Evolutionary conservation across 108 stramenopile species (phyloP), one percentile per base, ranked within the genome.

Genomic region (Cafeteria roenbergensis): DNA sequence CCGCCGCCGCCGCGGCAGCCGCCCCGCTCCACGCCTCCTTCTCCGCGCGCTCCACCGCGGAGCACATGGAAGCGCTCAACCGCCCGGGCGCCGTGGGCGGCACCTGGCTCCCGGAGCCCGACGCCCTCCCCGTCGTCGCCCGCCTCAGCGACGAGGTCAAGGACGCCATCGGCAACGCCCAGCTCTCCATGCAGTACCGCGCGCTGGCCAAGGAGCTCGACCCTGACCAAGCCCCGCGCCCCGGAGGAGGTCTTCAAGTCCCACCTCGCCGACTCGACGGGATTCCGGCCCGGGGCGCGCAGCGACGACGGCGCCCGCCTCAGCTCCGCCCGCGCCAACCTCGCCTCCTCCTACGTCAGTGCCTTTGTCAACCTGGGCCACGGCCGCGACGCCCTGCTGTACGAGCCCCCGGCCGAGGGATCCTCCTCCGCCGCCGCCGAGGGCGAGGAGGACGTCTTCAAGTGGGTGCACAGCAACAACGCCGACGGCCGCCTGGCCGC

Each of bases 241-340:
- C 89, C 95, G 0, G 95, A 99, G 78, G 95, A 99, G 68, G 93
- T 99, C 63, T 96, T 94, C 89, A 99, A 97, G 82, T 87, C 83
- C 71, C 94, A 95, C 75, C 83, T 96, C 65, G 87, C 92, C 21
- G 97, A 98, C 75, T 88, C 89, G 33, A 89, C 84, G 22, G 91
- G 92, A 8, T 20, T 58, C n/a, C 89, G 91, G 70, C 81, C 78
- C 64, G 71, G 94, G 22, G 74, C 88, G 34, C 75, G 89, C 55
- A 87, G 90, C 20, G 75, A 72, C 22, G 82, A 86, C 50, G 87
- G 78, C 3, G 88, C 77, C 0, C 80, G 85, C 58, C 91, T 96
- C 26, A 94, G 97, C 71, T 93, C 91, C 20, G 97, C 97, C 34
- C 85, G 95, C 51, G 95, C 91, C 9, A 99, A 99, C 74, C 85